Conservation (phyloP, 164 flowering plant genomes). For the Macadamia integrifolia region DNA sequence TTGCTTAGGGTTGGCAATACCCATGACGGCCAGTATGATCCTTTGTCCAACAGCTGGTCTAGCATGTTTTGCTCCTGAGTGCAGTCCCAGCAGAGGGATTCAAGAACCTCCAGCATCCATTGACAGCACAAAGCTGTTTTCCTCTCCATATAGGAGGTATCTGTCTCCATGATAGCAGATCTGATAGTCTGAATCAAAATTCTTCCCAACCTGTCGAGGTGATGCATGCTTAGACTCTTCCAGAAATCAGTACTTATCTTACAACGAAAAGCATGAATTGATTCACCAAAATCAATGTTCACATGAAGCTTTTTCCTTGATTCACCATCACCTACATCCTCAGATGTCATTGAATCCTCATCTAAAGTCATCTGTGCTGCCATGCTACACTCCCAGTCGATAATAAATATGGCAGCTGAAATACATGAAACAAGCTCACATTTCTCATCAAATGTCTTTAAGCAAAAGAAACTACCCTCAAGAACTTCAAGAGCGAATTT, state of each 20-base stretch:
- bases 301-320: slow-evolving; percentile 10
- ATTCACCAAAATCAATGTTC: slow-evolving; percentile 40
- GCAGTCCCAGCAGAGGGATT: slow-evolving; percentile 35
- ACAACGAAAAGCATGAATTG: slow-evolving; percentile 34
- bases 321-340: slow-evolving; percentile 22
- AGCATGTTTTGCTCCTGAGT: slow-evolving; percentile 57
- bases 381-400: slow-evolving; percentile 68
- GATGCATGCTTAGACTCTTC: slow-evolving; percentile 28
- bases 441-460: slow-evolving; percentile 37
- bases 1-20: slow-evolving; percentile 24
- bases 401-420: slow-evolving; percentile 49
- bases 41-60: slow-evolving; percentile 49
- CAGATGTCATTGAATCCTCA: slow-evolving; percentile 7
- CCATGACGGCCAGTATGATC: slow-evolving; percentile 61
- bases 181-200: slow-evolving; percentile 50
- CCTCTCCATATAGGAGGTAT: slow-evolving; percentile 17
- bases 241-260: slow-evolving; percentile 39
- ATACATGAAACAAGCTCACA: slow-evolving; percentile 43
- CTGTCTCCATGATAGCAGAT: slow-evolving; percentile 42
- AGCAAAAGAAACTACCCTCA: slow-evolving; percentile 51
- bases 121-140: slow-evolving; percentile 45
- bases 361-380: slow-evolving; percentile 10
- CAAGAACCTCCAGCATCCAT: slow-evolving; percentile 59
- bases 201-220: slow-evolving; percentile 25
- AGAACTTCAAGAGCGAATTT: slow-evolving; percentile 66